A percentile compares a stretch with the other conserved stretches of the same genome.
Evolutionary conservation across 805 yeast genomes (phyloP).

Genomic region (Starmerella sp.): DNA sequence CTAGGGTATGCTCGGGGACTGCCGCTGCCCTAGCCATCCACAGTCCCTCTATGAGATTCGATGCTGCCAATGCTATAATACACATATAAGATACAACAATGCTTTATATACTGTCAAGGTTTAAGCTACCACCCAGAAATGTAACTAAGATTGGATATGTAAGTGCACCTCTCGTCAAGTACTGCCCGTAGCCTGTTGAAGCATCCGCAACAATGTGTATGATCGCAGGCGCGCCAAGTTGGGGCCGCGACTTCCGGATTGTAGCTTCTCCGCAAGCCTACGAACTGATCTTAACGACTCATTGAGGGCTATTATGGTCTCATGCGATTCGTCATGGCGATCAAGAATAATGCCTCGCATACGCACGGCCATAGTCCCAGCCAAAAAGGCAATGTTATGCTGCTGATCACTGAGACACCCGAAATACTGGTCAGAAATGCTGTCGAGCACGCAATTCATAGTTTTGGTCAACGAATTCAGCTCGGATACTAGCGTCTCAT

Average conservation of each 20-base stretch:
- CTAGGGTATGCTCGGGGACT: no score
- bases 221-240: neutral
- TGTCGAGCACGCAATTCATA: slow-evolving; percentile 33
- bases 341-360: neutral
- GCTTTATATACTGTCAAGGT: no score
- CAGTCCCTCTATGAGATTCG: no score
- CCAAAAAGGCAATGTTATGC: slow-evolving; percentile 34
- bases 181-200: neutral
- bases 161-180: no score
- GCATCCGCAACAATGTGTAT: neutral
- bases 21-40: no score
- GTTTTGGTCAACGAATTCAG: slow-evolving; percentile 35
- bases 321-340: neutral
- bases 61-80: no score
- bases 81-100: no score
- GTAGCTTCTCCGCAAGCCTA: neutral
- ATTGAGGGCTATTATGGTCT: neutral
- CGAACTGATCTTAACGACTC: neutral
- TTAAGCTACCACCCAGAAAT: no score
- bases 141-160: no score
- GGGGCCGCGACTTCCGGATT: neutral
- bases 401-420: slow-evolving; percentile 63
- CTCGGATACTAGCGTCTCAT: slow-evolving; percentile 29
- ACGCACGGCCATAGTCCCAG: slow-evolving; percentile 8
- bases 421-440: slow-evolving; percentile 45